Evolutionary conservation across 306 rosid genomes (phyloP), one percentile per base, ranked within the genome.

Genomic region (Acacia crassicarpa): DNA sequence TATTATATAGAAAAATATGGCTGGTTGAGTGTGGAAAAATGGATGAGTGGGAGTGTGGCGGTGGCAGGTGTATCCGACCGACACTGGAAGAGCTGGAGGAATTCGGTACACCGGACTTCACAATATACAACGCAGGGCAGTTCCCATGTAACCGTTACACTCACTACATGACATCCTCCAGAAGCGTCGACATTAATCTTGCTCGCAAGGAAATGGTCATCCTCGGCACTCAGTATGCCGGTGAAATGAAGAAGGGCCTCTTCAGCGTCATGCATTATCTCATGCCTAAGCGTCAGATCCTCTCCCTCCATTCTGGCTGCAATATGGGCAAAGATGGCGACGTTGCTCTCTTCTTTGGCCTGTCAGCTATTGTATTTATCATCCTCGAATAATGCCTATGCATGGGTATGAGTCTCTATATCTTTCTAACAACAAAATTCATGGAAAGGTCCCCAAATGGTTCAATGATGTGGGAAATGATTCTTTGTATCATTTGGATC

Each of bases 191-290:
- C 71, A 76, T 94, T 75, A 92, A 88, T 78, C 98, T 94, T 77
- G 83, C 90, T 63, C 91, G 97, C 85, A 90, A 88, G 78, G 98
- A 94, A 88, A 94, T 94, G 98, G 97, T 92, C 49, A 94, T 94
- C 82, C 94, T 94, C 45, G 98, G 98, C 43, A 94, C 98, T 8
- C 98, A 94, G 35, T 94, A 94, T 67, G 98, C 98, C 27, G 98
- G 98, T 67, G 98, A 94, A 87, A 94, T 92, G 98, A 94, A 94
- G 87, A 94, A 94, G 74, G 98, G 98, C 49, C 91, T 94, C 27
- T 94, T 94, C 79, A 78, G 97, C 77, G 85, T 94, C 41, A 94
- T 92, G 98, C 98, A 94, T 81, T 92, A 91, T 86, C 94, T 94
- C 87, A 94, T 94, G 97, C 97, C 98, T 46, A 85, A 66, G 86